These are phyloP conservation scores for Calendula officinalis DNA, from an alignment of 129 eudicot genomes.

Conservation along the genomic window DNA sequence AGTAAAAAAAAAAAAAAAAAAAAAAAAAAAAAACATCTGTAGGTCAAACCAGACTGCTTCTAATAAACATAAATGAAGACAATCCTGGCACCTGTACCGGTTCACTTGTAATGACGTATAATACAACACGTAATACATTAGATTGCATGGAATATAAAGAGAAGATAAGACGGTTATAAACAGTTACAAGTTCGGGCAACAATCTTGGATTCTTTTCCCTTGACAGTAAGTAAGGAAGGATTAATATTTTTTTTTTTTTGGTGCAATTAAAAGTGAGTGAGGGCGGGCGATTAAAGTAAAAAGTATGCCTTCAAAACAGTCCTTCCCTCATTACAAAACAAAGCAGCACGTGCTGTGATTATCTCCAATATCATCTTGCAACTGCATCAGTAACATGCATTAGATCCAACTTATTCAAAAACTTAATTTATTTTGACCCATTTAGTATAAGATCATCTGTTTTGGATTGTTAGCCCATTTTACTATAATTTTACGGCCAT, in stretches of 20 bases:
- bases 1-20: too few relatives aligned
- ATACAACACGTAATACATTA: slow-evolving; percentile 18
- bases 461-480: too few relatives aligned
- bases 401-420: too few relatives aligned
- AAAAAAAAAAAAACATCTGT: too few relatives aligned
- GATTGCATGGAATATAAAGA: slow-evolving; percentile 7
- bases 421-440: too few relatives aligned
- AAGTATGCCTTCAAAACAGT: slow-evolving; percentile 30
- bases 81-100: too few relatives aligned
- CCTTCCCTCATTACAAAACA: not conserved
- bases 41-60: too few relatives aligned
- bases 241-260: slow-evolving; percentile 17
- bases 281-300: slow-evolving; percentile 21
- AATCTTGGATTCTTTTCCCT: slow-evolving; percentile 16
- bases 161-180: slow-evolving; percentile 13
- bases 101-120: slow-evolving; percentile 8
- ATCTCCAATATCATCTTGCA: slow-evolving; percentile 21
- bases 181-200: slow-evolving; percentile 25
- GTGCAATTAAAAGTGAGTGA: slow-evolving; percentile 29
- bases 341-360: slow-evolving; percentile 24
- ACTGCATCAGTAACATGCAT: too few relatives aligned
- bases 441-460: too few relatives aligned
- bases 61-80: too few relatives aligned
- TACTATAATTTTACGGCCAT: too few relatives aligned
- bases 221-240: slow-evolving; percentile 26